Evolutionary conservation across 1,284 basidiomycete species (phyloP).

Genomic region (Malassezia yamatoensis): DNA sequence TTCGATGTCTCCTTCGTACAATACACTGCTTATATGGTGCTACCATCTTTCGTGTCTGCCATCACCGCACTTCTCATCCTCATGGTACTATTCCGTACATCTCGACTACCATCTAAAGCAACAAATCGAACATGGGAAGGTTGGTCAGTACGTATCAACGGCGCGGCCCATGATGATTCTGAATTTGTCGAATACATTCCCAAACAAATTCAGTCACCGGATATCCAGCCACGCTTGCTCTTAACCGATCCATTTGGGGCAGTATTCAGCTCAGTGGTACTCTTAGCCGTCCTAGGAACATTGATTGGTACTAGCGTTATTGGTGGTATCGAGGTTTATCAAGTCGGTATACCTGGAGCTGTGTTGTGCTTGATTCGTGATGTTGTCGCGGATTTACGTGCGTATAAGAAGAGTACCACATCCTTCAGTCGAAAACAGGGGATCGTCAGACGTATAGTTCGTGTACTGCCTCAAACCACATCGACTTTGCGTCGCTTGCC

Average conservation of each 20-base stretch:
- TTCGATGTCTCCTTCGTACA: slow-evolving; percentile 39
- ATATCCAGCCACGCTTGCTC: slow-evolving; percentile 51
- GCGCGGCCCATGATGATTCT: slow-evolving; percentile 4
- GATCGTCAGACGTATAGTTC: not conserved
- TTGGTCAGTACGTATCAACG: not conserved
- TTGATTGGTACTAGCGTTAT: slow-evolving; percentile 57
- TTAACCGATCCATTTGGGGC: slow-evolving; percentile 54
- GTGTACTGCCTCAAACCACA: slow-evolving; percentile 64
- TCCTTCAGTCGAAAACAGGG: slow-evolving; percentile 4
- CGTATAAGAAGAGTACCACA: slow-evolving; percentile 1
- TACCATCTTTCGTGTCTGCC: slow-evolving; percentile 33
- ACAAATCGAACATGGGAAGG: no score
- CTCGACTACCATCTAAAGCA: not conserved
- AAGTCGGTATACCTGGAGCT: slow-evolving; percentile 77
- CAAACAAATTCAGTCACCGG: slow-evolving; percentile 49
- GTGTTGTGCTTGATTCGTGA: slow-evolving; percentile 62
- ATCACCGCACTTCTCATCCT: slow-evolving; percentile 25
- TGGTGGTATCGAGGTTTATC: slow-evolving; percentile 54
- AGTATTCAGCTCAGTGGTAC: slow-evolving; percentile 51
- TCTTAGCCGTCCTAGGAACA: slow-evolving; percentile 54
- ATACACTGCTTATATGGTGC: slow-evolving; percentile 43
- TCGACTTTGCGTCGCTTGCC: slow-evolving; percentile 64
- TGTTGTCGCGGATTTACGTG: slow-evolving; percentile 5
- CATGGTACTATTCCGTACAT: slow-evolving; percentile 28
- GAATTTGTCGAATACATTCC: slow-evolving; percentile 48